A percentile compares a stretch with the other conserved stretches of the same genome.
Conservation (phyloP, 208 protist species). For the Herpetomonas samuelpessoai region DNA sequence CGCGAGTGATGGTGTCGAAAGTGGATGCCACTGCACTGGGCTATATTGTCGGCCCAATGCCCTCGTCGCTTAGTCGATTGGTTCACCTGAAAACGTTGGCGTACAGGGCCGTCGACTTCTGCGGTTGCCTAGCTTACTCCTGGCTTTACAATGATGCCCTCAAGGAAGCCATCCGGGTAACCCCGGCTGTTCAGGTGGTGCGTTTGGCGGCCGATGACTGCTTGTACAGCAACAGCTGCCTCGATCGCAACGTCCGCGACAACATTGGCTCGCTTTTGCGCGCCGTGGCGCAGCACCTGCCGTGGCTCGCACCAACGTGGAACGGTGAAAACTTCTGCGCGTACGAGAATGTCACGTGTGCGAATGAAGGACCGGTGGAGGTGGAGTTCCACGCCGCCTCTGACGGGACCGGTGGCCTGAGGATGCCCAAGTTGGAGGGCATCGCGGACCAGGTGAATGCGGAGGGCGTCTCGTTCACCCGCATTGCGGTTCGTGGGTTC, state of each 20-base stretch:
- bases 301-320: not conserved
- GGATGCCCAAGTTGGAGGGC: too few relatives aligned
- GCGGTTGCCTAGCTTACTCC: not conserved
- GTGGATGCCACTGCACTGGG: not conserved
- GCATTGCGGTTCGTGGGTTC: not conserved
- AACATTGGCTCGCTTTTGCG: not conserved
- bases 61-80: not conserved
- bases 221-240: not conserved
- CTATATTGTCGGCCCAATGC: not conserved
- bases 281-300: not conserved
- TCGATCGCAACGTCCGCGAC: not conserved
- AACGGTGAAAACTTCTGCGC: not conserved
- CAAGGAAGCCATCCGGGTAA: not conserved
- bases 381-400: not conserved
- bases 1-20: not conserved
- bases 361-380: not conserved
- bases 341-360: not conserved
- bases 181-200: not conserved
- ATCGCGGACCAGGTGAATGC: not conserved
- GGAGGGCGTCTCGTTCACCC: not conserved
- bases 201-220: not conserved
- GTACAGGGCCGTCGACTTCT: not conserved
- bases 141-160: not conserved
- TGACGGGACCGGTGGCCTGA: not conserved
- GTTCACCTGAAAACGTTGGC: not conserved